Evolutionary conservation across 768 basidiomycete genomes (phyloP), one percentile per base, ranked within the genome.

Genomic region (Tylopilus balloui): DNA sequence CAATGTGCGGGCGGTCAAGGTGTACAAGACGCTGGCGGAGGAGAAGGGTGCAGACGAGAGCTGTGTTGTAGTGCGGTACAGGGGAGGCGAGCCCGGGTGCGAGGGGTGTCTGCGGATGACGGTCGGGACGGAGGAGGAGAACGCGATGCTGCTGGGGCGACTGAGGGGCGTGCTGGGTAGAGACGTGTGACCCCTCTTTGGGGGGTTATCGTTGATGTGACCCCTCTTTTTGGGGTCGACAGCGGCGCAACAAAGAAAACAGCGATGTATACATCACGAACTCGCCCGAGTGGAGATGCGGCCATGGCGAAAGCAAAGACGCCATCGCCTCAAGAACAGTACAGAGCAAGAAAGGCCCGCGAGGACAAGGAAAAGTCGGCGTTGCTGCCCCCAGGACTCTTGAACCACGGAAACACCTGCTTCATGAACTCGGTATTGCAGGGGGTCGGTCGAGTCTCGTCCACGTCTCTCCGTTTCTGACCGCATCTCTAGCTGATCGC

Each of bases 401-500:
- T 81, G 38, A 91, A 91, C 63, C 86, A 89, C 70, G 85, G 86
- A 36, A 90, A 90, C 65, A 95, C 92, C 0, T 97, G 93, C 69
- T 97, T 93, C 69, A 90, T 94, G 86, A 97, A 95, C 69, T 92
- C 91, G 27, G 90, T 92, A 25, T 72, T 97, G 24, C 93, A 97
- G 65, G 88, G 86, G 32, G 88, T 86, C n/a, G n/a, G n/a, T n/a
- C n/a, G 69, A 56, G 83, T 48, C 5, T 7, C 3, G 34, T 20
- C 10, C 19, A 19, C 10, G 2, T 1, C 11, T 12, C 19, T 11
- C n/a, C 10, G 19, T 9, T 11, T 20, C 9, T 4, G 11, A 7
- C 1, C 35, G 19, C 35, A 36, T 20, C 35, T 11, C 17, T 1
- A 89, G 86, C 66, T 89, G 51, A 76, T 88, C 59, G 83, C 88